Base-by-base conservation (phyloP, 2,329 filamentous ascomycete species). In the Aureobasidium leucospermi region DNA sequence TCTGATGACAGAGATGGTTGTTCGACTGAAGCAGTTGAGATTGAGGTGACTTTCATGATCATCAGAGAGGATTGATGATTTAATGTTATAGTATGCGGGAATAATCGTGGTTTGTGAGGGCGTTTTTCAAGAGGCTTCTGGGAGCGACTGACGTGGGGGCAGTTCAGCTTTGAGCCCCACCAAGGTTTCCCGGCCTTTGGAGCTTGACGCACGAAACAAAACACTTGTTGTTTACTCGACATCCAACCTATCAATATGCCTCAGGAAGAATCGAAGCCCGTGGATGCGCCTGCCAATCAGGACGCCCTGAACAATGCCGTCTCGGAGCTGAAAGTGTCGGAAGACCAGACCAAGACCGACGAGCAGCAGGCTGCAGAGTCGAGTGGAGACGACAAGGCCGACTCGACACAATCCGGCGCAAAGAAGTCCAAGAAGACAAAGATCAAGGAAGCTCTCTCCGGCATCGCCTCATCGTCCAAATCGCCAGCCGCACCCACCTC, bases 391-490 rank as follows among this genome's bases (percentile, higher is more conserved):
- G 19, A n/a, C 28, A 31, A 58, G 31, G 28, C 41, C 34, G 48
- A 45, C 34, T 36, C 51, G 29, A 55, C 49, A 32, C 58, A 60
- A 43, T 29, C 53, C 2, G 85, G 84, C 73, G 85, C 83, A 69
- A 82, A 81, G 74, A 81, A 78, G 73, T 82, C 78, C 59, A 86
- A 85, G 76, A 80, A 79, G 68, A 80, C 81, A 73, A 82, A 83
- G 75, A 72, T 78, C 60, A 76, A 76, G 66, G 68, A 67, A 5
- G 64, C 72, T n/a, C 60, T 64, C n/a, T 56, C 60, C 4, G 46
- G 42, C 16, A 39, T 63, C 16, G 29, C 58, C 4, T 59, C 60
- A 1, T 62, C 62, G 10, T 62, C 58, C 23, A 55, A 53, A 13
- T 51, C 60, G 3, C 29, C 48, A n/a, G 60, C 60, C 15, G 47